Evolutionary conservation across 2,329 filamentous ascomycete genomes (phyloP).

Genomic region (Claviceps capensis): DNA sequence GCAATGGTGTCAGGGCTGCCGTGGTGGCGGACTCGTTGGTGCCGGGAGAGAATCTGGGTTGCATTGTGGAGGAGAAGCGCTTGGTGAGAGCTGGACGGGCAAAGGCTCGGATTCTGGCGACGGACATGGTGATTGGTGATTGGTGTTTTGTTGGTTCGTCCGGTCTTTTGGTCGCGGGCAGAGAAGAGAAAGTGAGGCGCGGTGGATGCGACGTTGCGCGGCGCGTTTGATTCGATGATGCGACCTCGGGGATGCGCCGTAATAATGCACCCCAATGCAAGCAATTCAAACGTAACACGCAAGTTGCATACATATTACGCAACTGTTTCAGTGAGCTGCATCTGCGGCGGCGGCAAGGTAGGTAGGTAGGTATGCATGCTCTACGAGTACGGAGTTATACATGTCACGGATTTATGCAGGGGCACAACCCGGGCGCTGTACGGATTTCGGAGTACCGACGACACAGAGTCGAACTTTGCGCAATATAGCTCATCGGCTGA

Average conservation of each 20-base stretch:
- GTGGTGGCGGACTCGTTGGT: slow-evolving; percentile 26
- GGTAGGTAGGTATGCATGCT: no score
- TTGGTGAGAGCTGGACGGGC: neutral
- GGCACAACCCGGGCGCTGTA: neutral
- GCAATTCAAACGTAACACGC: no score
- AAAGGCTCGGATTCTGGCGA: neutral
- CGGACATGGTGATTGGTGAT: neutral
- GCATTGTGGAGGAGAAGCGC: slow-evolving; percentile 11
- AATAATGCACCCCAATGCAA: no score
- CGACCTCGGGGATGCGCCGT: no score
- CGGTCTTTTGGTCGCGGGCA: neutral
- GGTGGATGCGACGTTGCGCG: neutral
- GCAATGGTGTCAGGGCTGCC: slow-evolving; percentile 24
- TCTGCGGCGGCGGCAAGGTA: no score
- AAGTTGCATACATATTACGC: no score
- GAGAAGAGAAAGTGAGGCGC: neutral
- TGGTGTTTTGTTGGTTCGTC: neutral
- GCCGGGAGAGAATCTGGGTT: slow-evolving; percentile 30
- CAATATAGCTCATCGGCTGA: neutral
- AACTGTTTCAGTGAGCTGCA: no score
- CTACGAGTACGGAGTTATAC: no score
- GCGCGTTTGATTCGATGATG: neutral
- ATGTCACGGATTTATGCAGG: no score
- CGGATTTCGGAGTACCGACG: neutral
- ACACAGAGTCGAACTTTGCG: neutral